Conservation (phyloP, 768 basidiomycete species). For the Boletellus ananiceps region DNA sequence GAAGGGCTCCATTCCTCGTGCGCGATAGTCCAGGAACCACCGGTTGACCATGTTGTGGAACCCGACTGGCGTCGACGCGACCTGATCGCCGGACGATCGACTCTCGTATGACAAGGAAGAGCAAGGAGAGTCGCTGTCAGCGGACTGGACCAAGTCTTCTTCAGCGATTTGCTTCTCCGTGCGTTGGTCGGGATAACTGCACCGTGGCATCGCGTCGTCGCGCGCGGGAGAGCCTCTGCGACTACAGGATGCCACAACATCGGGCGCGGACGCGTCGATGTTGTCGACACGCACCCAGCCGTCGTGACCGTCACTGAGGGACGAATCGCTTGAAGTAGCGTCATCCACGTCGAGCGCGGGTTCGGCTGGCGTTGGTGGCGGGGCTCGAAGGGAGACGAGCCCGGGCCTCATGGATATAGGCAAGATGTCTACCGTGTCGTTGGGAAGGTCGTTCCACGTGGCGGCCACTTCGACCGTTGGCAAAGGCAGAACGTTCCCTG, state of each 20-base stretch:
- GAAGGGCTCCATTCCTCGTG: constrained; percentile 12
- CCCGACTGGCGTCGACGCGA: background rate
- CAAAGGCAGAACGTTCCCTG: constrained; percentile 8
- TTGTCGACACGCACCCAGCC: constrained; percentile 2
- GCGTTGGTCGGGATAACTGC: background rate
- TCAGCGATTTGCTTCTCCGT: background rate
- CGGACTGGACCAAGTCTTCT: background rate
- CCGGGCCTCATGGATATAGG: constrained; percentile 7
- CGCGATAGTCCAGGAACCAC: constrained; percentile 22
- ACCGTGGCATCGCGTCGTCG: background rate
- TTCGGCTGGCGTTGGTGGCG: constrained; percentile 20
- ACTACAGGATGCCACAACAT: background rate
- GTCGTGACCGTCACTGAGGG: background rate
- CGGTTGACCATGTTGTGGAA: constrained; percentile 16
- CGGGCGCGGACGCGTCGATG: background rate
- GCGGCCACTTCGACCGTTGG: constrained; percentile 15
- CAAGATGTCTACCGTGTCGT: constrained; percentile 11
- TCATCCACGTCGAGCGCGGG: constrained; percentile 3
- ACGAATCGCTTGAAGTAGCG: background rate
- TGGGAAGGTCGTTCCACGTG: constrained; percentile 28
- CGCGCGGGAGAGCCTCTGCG: background rate
- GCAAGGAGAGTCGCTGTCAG: background rate
- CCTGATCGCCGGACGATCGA: background rate
- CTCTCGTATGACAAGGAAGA: constrained; percentile 14
- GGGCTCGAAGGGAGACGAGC: constrained; percentile 3